These are phyloP conservation scores for Tricholoma matsutake DNA, from an alignment of 768 basidiomycete genomes.

Conservation along the genomic window DNA sequence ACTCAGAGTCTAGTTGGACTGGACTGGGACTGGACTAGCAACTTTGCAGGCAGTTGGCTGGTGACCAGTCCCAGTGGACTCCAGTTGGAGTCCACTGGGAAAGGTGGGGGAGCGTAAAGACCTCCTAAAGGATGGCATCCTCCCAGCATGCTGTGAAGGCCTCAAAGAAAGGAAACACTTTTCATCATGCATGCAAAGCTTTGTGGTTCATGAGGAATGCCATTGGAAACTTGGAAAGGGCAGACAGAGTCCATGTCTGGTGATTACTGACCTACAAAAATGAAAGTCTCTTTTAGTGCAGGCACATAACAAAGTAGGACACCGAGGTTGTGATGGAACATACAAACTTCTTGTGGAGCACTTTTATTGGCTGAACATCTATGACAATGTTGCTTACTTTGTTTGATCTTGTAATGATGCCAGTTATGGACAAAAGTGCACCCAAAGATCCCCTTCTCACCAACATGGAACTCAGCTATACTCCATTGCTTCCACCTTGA, in stretches of 20 bases:
- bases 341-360: slow-evolving; percentile 19
- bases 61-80: no score
- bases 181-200: no score
- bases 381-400: slow-evolving; percentile 21
- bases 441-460: slow-evolving; percentile 19
- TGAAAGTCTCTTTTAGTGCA: slow-evolving; percentile 16
- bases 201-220: slow-evolving; percentile 15
- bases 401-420: slow-evolving; percentile 30
- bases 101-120: no score
- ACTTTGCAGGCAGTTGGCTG: no score
- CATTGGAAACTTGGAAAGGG: slow-evolving; percentile 17
- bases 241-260: slow-evolving; percentile 17
- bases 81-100: no score
- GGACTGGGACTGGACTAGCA: no score
- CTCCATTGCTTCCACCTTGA: no score
- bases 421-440: slow-evolving; percentile 21
- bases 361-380: slow-evolving; percentile 35
- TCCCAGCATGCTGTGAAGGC: no score
- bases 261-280: slow-evolving; percentile 14
- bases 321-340: slow-evolving; percentile 26
- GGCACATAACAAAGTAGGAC: no score
- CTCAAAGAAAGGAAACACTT: no score
- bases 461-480: slow-evolving; percentile 10
- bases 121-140: no score
- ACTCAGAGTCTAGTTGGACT: no score